Evolutionary conservation across 2,329 filamentous ascomycete species (phyloP), one percentile per base, ranked within the genome.

Genomic region (Purpureocillium takamizusanense): DNA sequence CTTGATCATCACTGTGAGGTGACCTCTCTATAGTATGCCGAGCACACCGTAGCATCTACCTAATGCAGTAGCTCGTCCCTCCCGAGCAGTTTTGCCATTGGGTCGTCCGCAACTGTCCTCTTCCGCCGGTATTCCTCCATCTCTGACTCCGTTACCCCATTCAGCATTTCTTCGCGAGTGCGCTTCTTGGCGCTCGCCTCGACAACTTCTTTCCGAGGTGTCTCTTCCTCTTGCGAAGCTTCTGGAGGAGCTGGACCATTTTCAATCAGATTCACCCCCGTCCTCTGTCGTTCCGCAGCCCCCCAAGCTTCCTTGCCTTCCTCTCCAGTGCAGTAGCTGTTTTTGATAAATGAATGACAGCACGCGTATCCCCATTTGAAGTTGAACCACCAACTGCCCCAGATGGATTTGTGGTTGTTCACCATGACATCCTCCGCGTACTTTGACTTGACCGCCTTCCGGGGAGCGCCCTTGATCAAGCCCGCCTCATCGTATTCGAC

Each of bases 351-450:
- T 0, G 88, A 95, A 58, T 94, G 88, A 67, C 92, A 98, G 61
- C 92, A 98, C 16, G 85, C 76, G 61, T 95, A 98, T 2, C 92
- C 92, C 92, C 92, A 98, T 61, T 83, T 76, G 65, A 95, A 97
- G 54, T 86, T 81, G 38, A 80, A 77, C 92, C 92, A 98, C 92
- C 92, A 98, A 53, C 88, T 95, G 35, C 92, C 92, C 86, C 88
- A 98, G 3, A 95, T 82, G 0, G 83, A 82, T 3, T 78, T 87
- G 63, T 98, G 92, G 54, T 98, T 98, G 66, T 94, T 90, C 57
- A 83, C 75, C 38, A 84, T 67, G 1, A 95, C 72, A 52, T 98
- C 87, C 55, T 98, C 92, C 4, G 81, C 64, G 54, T 98, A 98
- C 57, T 95, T 97, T 31, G 87, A 94, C 59, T 85, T 90, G 36